Conservation (phyloP, 352 stramenopile species). For the Thraustotheca clavata region DNA sequence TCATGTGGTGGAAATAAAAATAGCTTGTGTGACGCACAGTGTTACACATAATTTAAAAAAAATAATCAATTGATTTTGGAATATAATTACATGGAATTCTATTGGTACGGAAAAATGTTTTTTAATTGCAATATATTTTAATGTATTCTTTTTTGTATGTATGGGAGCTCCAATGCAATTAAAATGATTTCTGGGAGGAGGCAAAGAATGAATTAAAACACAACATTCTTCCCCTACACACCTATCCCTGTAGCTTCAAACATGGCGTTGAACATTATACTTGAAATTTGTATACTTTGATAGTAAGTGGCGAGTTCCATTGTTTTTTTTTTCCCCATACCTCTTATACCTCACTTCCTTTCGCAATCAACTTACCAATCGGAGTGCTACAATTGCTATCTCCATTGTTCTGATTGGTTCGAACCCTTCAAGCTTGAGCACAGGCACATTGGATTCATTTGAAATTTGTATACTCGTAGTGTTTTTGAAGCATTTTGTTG, state of each 20-base stretch:
- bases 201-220: neutral
- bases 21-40: slow-evolving; percentile 2
- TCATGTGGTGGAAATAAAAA: slow-evolving; percentile 4
- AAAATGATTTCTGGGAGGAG: too few species aligned
- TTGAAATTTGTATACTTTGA: slow-evolving; percentile 17
- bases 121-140: neutral
- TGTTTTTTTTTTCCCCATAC: slow-evolving; percentile 16
- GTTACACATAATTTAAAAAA: slow-evolving; percentile 16
- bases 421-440: neutral
- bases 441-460: slow-evolving; percentile 12
- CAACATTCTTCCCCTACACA: neutral
- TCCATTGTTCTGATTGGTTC: slow-evolving; percentile 6
- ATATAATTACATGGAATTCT: neutral
- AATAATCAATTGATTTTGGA: neutral
- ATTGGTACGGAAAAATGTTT: neutral
- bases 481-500: slow-evolving; percentile 17
- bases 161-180: neutral
- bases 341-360: slow-evolving; percentile 16
- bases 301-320: neutral
- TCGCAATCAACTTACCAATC: slow-evolving; percentile 17
- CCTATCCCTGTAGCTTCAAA: neutral
- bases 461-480: neutral
- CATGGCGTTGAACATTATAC: neutral
- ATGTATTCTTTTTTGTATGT: neutral
- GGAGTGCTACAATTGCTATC: neutral